Evolutionary conservation across 108 stramenopile genomes (phyloP), one percentile per base, ranked within the genome.

Genomic region (Thalassiosira profunda): DNA sequence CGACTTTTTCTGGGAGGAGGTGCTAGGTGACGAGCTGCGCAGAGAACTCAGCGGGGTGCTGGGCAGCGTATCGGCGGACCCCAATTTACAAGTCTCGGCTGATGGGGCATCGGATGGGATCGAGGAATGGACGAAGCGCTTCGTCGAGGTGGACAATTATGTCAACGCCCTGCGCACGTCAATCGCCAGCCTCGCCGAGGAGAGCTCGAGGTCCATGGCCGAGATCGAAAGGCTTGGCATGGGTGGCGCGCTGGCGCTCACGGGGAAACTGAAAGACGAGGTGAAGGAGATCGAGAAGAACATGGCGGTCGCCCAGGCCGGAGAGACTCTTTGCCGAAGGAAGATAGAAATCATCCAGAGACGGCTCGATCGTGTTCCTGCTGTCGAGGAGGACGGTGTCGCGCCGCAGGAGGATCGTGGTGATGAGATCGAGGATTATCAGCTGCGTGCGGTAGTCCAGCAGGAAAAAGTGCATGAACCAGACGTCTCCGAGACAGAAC

Each of bases 121-220:
- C 11, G 59, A 44, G 29, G 74, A 60, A 37, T 53, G 49, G 31
- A 48, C 34, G 15, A 18, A 37, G 5, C 66, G 60, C 42, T 67
- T 67, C 28, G 18, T 49, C 10, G 66, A 79, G 10, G 66, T 58
- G 18, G 72, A 60, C n/a, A 79, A 65, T 46, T 47, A 52, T 9
- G 78, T 79, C 18, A 64, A 31, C 11, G 55, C 87, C 38, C 67
- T 94, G 10, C 83, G 90, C 8, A 75, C 81, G 1, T 87, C 88
- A 0, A 91, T 94, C 38, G 58, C 89, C 14, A 86, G 82, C 55
- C 65, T 94, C 25, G 87, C 93, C 9, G 89, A 94, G 58, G 90
- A 90, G 66, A 82, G 65, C 68, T 63, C 77, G 8, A 35, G 74
- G 31, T 80, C 78, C 54, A 36, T 80, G 51, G 57, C 61, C 18